Evolutionary conservation across 2,329 filamentous ascomycete species (phyloP).

Genomic region (Paecilomyces sp.): DNA sequence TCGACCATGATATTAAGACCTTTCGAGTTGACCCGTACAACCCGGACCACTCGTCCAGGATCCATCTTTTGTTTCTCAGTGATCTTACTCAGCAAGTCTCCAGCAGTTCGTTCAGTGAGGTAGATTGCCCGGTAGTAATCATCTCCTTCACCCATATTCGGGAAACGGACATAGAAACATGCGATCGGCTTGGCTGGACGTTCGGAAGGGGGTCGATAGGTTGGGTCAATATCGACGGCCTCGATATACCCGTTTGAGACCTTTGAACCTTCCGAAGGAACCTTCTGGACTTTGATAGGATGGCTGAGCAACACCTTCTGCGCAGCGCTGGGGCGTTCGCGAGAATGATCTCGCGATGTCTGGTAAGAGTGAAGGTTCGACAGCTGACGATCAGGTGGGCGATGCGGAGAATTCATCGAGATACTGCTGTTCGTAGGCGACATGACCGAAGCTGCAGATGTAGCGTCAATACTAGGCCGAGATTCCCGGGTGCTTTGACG

Average conservation of each 20-base stretch:
- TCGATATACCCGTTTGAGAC: slow-evolving; percentile 77
- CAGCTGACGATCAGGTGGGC: slow-evolving; percentile 12
- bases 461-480: slow-evolving; percentile 24
- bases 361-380: slow-evolving; percentile 10
- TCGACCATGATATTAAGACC: slow-evolving; percentile 82
- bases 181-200: slow-evolving; percentile 66
- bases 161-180: slow-evolving; percentile 74
- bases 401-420: slow-evolving; percentile 30
- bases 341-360: slow-evolving; percentile 14
- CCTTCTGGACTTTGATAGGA: slow-evolving; percentile 24
- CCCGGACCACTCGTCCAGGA: slow-evolving; percentile 60
- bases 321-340: slow-evolving; percentile 16
- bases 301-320: slow-evolving; percentile 15
- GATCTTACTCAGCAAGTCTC: slow-evolving; percentile 66
- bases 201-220: slow-evolving; percentile 73
- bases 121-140: slow-evolving; percentile 81
- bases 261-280: slow-evolving; percentile 12
- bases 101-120: slow-evolving; percentile 65
- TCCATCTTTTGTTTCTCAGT: slow-evolving; percentile 77
- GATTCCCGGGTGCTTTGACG: slow-evolving; percentile 24
- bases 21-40: slow-evolving; percentile 63
- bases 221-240: slow-evolving; percentile 79
- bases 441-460: slow-evolving; percentile 22
- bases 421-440: slow-evolving; percentile 35
- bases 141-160: slow-evolving; percentile 42